Evolutionary conservation across 768 basidiomycete genomes (phyloP).

Genomic region (Kwoniella dejecticola): DNA sequence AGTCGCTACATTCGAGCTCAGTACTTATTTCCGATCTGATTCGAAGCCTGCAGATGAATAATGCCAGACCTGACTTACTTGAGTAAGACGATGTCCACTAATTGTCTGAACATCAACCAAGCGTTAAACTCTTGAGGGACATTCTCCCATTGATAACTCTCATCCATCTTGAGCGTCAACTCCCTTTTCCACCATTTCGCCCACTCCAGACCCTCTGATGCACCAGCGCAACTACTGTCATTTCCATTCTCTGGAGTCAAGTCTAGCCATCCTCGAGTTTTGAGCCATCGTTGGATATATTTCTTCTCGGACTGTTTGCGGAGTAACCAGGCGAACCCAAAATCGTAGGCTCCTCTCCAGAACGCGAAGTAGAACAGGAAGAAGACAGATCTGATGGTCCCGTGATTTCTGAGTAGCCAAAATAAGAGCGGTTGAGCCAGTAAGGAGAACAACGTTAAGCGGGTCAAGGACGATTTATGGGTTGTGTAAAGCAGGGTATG

Average conservation of each 20-base stretch:
- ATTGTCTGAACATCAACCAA: slow-evolving; percentile 92
- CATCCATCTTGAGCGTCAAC: slow-evolving; percentile 88
- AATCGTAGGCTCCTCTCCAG: slow-evolving; percentile 90
- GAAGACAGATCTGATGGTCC: slow-evolving; percentile 60
- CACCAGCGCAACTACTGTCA: too few relatives aligned
- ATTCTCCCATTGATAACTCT: slow-evolving; percentile 89
- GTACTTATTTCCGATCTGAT: too few relatives aligned
- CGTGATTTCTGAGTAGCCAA: slow-evolving; percentile 60
- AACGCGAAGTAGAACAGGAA: slow-evolving; percentile 90
- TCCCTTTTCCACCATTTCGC: slow-evolving; percentile 82
- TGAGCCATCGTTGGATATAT: slow-evolving; percentile 84
- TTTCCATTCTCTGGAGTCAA: slow-evolving; percentile 13
- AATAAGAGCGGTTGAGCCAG: slow-evolving; percentile 77
- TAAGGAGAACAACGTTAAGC: slow-evolving; percentile 78
- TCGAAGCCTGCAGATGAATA: background rate
- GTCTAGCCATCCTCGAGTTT: slow-evolving; percentile 87
- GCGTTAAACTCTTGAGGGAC: slow-evolving; percentile 92
- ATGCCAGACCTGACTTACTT: slow-evolving; percentile 65
- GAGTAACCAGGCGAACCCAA: slow-evolving; percentile 88
- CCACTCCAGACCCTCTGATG: slow-evolving; percentile 58
- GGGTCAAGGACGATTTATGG: slow-evolving; percentile 67
- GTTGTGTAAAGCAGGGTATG: slow-evolving; percentile 40
- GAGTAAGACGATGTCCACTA: slow-evolving; percentile 93
- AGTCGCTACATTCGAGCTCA: slow-evolving; percentile 72
- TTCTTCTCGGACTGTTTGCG: slow-evolving; percentile 93